Evolutionary conservation across 2,329 filamentous ascomycete genomes (phyloP).

Genomic region (Alternaria sp.): DNA sequence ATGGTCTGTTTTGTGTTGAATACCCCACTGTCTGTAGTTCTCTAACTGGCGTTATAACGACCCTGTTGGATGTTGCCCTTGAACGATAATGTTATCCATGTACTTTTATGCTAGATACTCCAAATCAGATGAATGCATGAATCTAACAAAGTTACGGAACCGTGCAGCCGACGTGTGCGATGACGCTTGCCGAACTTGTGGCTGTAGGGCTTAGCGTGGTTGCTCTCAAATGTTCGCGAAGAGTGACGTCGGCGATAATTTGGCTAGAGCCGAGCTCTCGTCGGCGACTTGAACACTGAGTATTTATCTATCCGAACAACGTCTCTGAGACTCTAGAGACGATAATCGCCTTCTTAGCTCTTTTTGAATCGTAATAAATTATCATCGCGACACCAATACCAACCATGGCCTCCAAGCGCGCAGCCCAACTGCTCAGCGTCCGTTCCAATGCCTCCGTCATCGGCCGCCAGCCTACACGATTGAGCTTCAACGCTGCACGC

Average conservation of each 20-base stretch:
- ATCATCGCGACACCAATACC: background rate
- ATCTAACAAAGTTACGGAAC: background rate
- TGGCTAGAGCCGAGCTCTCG: conserved; percentile 24
- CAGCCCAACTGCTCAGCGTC: conserved; percentile 19
- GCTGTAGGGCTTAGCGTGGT: conserved; percentile 11
- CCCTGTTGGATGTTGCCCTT: background rate
- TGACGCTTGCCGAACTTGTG: background rate
- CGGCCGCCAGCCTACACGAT: conserved; percentile 10
- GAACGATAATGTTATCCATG: too few relatives aligned
- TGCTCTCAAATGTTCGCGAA: conserved; percentile 12
- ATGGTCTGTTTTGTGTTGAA: background rate
- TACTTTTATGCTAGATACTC: too few relatives aligned
- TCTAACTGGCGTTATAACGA: background rate
- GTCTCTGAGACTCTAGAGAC: background rate
- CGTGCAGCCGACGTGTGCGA: background rate
- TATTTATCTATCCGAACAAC: background rate
- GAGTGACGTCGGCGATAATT: conserved; percentile 33
- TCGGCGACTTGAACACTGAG: conserved; percentile 1
- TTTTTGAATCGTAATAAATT: background rate
- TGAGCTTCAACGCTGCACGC: conserved; percentile 10
- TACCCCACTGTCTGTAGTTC: background rate
- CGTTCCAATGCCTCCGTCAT: conserved; percentile 14
- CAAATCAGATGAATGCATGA: too few relatives aligned
- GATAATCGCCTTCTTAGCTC: background rate
- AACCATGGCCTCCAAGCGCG: conserved; percentile 30